Evolutionary conservation across 371 early-diverging fungal species (phyloP).

Genomic region (Saksenaea vasiformis): DNA sequence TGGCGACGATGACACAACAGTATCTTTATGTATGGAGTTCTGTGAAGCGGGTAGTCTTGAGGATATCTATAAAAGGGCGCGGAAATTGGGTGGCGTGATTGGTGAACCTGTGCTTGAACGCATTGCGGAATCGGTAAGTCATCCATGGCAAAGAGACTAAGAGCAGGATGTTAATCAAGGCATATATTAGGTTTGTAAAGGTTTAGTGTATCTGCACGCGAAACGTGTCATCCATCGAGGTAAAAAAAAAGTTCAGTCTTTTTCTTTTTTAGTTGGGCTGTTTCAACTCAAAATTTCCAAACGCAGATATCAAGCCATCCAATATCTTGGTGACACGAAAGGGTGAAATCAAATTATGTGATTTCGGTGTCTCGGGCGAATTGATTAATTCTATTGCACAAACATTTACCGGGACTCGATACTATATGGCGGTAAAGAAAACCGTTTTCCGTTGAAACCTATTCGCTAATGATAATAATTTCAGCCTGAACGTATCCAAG

Average conservation of each 20-base stretch:
- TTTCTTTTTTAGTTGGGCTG: neutral
- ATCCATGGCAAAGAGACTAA: neutral
- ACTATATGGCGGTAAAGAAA: constrained; percentile 90
- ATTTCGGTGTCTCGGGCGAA: constrained; percentile 95
- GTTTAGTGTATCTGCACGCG: constrained; percentile 77
- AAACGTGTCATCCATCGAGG: constrained; percentile 87
- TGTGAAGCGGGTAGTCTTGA: constrained; percentile 84
- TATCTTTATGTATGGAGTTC: constrained; percentile 97
- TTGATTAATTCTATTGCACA: constrained; percentile 89
- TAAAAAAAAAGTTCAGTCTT: neutral
- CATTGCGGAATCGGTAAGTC: constrained; percentile 72
- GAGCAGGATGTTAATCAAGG: neutral
- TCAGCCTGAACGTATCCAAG: constrained; percentile 93
- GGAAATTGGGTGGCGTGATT: constrained; percentile 63
- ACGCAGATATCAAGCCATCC: constrained; percentile 84
- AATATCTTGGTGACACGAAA: constrained; percentile 85
- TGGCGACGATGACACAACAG: constrained; percentile 81
- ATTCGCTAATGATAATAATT: neutral
- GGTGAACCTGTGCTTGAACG: constrained; percentile 81
- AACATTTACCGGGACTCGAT: constrained; percentile 95
- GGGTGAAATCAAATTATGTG: constrained; percentile 94
- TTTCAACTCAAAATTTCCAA: neutral
- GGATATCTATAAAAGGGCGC: constrained; percentile 74
- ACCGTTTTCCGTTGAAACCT: neutral
- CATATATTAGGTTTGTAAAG: constrained; percentile 66